These are phyloP conservation scores for Hypoxylon sp. DNA, from an alignment of 2,329 filamentous ascomycete genomes.

Conservation along the genomic window DNA sequence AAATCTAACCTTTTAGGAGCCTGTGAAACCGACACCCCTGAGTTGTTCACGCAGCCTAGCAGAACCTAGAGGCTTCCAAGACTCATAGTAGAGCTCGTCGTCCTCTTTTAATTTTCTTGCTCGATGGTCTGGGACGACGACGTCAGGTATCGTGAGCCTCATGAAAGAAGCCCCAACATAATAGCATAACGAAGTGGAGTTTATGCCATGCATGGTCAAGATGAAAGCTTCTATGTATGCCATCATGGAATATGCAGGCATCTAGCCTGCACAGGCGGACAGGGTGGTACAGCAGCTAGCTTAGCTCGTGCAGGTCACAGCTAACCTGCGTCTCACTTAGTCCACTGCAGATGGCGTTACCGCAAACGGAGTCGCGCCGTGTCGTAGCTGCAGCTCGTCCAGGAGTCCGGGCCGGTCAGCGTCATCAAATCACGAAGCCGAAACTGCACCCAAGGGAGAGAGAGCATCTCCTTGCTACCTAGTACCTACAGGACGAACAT, in stretches of 20 bases:
- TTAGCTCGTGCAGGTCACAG: constrained; percentile 24
- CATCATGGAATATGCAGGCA: constrained; percentile 9
- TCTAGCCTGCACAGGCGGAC: constrained; percentile 14
- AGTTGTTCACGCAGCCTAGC: constrained; percentile 22
- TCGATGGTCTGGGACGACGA: constrained; percentile 2
- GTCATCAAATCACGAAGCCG: constrained; percentile 14
- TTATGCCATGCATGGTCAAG: constrained; percentile 12
- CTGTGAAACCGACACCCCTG: constrained; percentile 18
- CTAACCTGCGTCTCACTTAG: constrained; percentile 25
- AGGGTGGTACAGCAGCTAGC: constrained; percentile 32
- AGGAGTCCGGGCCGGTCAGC: constrained; percentile 20
- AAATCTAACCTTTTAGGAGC: constrained; percentile 20
- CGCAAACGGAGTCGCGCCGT: constrained; percentile 21
- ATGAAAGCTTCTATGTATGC: not conserved
- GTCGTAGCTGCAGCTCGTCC: constrained; percentile 25
- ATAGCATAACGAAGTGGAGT: constrained; percentile 1
- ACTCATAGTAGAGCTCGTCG: constrained; percentile 6
- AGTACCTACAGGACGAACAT: not conserved
- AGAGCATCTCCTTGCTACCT: not conserved
- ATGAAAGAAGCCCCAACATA: constrained; percentile 5
- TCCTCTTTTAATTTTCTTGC: constrained; percentile 4
- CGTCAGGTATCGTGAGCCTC: constrained; percentile 3
- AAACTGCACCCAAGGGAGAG: not conserved
- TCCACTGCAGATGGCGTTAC: constrained; percentile 26
- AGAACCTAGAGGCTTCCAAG: constrained; percentile 18